phyloP scores from a whole-genome alignment of 1,139 yeast genomes.

The Hansenula lynferdii region DNA sequence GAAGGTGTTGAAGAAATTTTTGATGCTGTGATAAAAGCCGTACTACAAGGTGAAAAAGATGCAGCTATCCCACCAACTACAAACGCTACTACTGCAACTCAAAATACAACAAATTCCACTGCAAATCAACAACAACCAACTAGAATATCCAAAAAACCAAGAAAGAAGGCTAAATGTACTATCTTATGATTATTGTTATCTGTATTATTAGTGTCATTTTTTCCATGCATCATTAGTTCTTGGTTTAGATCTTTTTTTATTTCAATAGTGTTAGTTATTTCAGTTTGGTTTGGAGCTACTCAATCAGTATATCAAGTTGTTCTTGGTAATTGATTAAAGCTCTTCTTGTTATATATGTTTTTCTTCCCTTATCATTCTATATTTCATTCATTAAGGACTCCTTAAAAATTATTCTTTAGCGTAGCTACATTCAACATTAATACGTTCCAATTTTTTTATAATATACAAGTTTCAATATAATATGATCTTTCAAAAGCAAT shows the following conservation, averaged over 20 bases:
- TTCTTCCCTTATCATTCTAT: not conserved
- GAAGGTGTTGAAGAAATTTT: slow-evolving; percentile 80
- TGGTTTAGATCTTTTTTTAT: too few species aligned
- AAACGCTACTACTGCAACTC: slow-evolving; percentile 13
- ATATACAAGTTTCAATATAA: not conserved
- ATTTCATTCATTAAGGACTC: not conserved
- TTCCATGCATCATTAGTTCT: too few species aligned
- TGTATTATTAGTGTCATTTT: too few species aligned
- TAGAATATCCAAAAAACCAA: slow-evolving; percentile 15
- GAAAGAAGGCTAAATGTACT: slow-evolving; percentile 30
- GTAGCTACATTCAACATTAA: too few species aligned
- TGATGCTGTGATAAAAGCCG: slow-evolving; percentile 74
- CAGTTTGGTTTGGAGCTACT: too few species aligned
- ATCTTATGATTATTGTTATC: slow-evolving; percentile 26
- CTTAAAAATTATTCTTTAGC: not conserved
- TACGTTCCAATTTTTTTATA: too few species aligned
- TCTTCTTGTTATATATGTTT: not conserved
- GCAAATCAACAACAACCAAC: slow-evolving; percentile 2
- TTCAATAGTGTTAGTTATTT: too few species aligned
- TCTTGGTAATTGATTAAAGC: too few species aligned
- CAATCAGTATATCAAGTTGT: too few species aligned
- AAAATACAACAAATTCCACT: slow-evolving; percentile 5
- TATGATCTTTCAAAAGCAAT: too few species aligned
- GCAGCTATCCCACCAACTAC: slow-evolving; percentile 35
- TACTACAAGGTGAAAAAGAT: slow-evolving; percentile 35